Percentiles rank a stretch among this genome's conserved stretches.
Evolutionary conservation across 2,329 filamentous ascomycete species (phyloP).

Genomic region (Eutypella sp.): DNA sequence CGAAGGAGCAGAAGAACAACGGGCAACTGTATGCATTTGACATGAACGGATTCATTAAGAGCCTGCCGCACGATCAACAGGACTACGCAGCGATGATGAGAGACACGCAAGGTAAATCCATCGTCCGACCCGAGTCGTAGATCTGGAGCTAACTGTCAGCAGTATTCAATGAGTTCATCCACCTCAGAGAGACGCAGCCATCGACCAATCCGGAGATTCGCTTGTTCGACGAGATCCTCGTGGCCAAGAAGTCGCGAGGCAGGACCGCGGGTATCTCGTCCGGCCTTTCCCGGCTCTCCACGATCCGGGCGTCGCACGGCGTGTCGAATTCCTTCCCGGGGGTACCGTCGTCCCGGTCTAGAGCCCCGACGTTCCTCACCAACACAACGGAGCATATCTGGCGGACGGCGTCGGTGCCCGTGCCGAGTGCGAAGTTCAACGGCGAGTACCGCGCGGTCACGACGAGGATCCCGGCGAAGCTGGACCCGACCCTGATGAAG

Average conservation of each 20-base stretch:
- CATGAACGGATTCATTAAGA: constrained; percentile 60
- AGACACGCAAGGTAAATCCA: constrained; percentile 57
- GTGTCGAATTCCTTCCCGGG: constrained; percentile 36
- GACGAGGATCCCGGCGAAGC: constrained; percentile 69
- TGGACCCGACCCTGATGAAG: constrained; percentile 84
- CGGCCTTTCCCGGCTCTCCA: constrained; percentile 58
- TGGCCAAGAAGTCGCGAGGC: constrained; percentile 68
- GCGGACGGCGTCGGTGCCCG: constrained; percentile 60
- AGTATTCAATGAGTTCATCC: constrained; percentile 80
- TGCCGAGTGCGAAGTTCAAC: constrained; percentile 56
- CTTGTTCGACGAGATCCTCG: constrained; percentile 78
- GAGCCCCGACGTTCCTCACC: constrained; percentile 57
- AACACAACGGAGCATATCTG: constrained; percentile 76
- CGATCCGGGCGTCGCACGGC: constrained; percentile 53
- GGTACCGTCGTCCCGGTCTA: constrained; percentile 32
- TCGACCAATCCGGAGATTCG: constrained; percentile 61
- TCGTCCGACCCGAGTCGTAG: not conserved
- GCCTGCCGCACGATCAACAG: constrained; percentile 60
- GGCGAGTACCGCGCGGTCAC: constrained; percentile 58
- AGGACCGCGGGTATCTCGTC: constrained; percentile 60
- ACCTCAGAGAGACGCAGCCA: constrained; percentile 67
- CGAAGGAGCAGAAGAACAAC: constrained; percentile 54
- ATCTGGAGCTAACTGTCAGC: constrained; percentile 16
- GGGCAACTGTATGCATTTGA: constrained; percentile 61
- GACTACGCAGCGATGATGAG: constrained; percentile 60